Base-by-base conservation (phyloP, 192 early-diverging fungal species). In the Entomortierella parvispora region DNA sequence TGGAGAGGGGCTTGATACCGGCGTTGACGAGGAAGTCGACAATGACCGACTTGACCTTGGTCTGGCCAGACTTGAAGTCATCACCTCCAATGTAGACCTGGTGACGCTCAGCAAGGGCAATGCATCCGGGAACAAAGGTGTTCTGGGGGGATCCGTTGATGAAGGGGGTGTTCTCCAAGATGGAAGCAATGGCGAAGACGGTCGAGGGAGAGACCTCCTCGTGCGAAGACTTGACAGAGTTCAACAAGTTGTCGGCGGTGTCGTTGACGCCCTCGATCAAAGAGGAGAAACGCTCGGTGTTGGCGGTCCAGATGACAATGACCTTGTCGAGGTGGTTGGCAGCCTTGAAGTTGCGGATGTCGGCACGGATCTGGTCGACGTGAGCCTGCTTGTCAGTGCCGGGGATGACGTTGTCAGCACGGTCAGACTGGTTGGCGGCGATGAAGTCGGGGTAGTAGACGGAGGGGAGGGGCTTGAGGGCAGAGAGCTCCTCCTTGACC, bases 11-110 rank as follows among this genome's bases (percentile, higher is more conserved):
- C 89, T 98, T 98, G 91, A 99, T 95, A 68, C 97, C 97, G 51
- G 97, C 96, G 76, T 93, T 96, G 71, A 99, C 97, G 59, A 99
- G 85, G 83, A 99, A 99, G 82, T 99, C 97, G 45, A 97, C 95
- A 75, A 99, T 86, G 55, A 96, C 97, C 14, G 96, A 97, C 90
- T 99, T 99, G 89, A 99, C 87, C 90, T 99, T 99, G 76, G 97
- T 99, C 81, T 99, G 97, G 43, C 97, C 97, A 69, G 93, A 95
- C 89, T 99, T 99, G 93, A 99, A 99, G 86, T 99, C 97, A 80
- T 99, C 97, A 77, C 97, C 97, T 66, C 95, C 97, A 72, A 99
- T 93, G 81, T 95, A 96, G 55, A 93, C 91, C 66, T 85, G 85
- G 72, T 98, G 82, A 56, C 90, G 92, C 80, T 95, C 92, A 58